Base-by-base conservation (phyloP, 805 yeast genomes). In the Candida taoyuanica region DNA sequence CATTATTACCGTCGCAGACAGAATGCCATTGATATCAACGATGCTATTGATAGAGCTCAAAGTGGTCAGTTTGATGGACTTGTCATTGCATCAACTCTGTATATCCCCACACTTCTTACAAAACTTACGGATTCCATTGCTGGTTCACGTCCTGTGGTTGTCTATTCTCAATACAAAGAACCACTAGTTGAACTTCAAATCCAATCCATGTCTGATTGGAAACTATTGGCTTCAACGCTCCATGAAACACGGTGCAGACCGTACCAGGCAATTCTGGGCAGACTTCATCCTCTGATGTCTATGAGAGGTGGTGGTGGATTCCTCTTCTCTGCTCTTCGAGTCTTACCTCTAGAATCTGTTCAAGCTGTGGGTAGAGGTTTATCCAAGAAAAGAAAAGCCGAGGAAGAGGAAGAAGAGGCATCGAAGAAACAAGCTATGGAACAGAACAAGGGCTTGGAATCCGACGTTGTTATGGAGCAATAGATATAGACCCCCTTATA, bases 281-380 rank as follows among this genome's bases (percentile, higher is more conserved):
- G 94, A 56, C 68, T 91, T 53, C 99, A 93, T 60, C 99, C 99
- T 1, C 56, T 81, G 43, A 93, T 93, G 99, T 85, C 97, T 0
- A 79, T 82, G 71, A 73, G 86, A 52, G 88, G 95, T 6, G 89
- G 83, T 41, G 98, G 97, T 45, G 99, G 99, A 0, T 91, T 78
- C 58, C 58, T 93, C 3, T 65, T 88, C 48, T 73, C 78, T 67
- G 95, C 91, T 3, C 74, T 85, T 13, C 70, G 85, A 34, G 97
- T 93, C 0, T 64, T 78, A 37, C 96, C 96, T 3, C 62, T 69
- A 32, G 81, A 74, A 26, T 76, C 77, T 31, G 76, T 74, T 14
- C 84, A 85, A 11, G 81, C 85, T 5, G 86, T 87, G 5, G 77
- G 85, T 42, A 80, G 84, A 29, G 61, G 70, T 27, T 57, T 69